These are phyloP conservation scores for Solanum hybrid DNA, from an alignment of 305 asterid genomes.

Conservation along the genomic window DNA sequence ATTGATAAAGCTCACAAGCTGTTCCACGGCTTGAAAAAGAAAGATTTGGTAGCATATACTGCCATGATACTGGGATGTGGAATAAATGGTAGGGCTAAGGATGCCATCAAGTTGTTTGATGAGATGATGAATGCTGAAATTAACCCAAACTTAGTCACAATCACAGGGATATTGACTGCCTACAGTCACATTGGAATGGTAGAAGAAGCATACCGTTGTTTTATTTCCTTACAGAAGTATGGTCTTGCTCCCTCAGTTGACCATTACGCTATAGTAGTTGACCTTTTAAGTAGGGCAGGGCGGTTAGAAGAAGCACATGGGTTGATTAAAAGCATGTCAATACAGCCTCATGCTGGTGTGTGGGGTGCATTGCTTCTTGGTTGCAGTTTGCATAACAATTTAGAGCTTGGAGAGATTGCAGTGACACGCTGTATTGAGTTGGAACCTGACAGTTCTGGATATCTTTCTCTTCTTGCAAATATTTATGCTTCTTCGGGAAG, in stretches of 20 bases:
- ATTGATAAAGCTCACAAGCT: slow-evolving; percentile 60
- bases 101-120: slow-evolving; percentile 53
- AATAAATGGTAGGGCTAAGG: slow-evolving; percentile 53
- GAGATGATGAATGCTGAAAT: slow-evolving; percentile 47
- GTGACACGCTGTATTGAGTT: slow-evolving; percentile 57
- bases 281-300: slow-evolving; percentile 72
- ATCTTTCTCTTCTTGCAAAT: slow-evolving; percentile 66
- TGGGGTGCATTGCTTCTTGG: slow-evolving; percentile 94
- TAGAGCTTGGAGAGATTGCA: slow-evolving; percentile 72
- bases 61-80: slow-evolving; percentile 87
- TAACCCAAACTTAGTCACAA: slow-evolving; percentile 58
- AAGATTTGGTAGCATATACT: slow-evolving; percentile 70
- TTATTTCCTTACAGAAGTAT: slow-evolving; percentile 44
- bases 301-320: slow-evolving; percentile 54
- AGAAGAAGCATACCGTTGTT: slow-evolving; percentile 67
- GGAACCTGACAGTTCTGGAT: slow-evolving; percentile 59
- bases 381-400: slow-evolving; percentile 67
- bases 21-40: slow-evolving; percentile 33
- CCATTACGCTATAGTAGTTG: slow-evolving; percentile 74
- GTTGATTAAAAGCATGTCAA: slow-evolving; percentile 61
- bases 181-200: slow-evolving; percentile 65
- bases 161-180: slow-evolving; percentile 61
- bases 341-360: slow-evolving; percentile 67
- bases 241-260: slow-evolving; percentile 61
- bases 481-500: slow-evolving; percentile 65